Evolutionary conservation across 768 basidiomycete species (phyloP).

Genomic region (Psilocybe cubensis): DNA sequence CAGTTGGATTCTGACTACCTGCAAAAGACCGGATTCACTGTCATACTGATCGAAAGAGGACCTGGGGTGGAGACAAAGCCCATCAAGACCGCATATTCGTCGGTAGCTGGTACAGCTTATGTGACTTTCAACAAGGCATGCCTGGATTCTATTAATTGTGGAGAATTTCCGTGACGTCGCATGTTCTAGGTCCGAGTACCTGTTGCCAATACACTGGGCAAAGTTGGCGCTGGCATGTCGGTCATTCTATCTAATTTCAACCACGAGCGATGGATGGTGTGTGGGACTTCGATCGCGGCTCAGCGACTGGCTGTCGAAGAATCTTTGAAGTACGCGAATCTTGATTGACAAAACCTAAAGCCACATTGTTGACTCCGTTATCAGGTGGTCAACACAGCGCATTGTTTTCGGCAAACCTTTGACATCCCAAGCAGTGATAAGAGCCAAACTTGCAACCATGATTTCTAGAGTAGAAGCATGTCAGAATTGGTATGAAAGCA

Average conservation of each 20-base stretch:
- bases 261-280: constrained; percentile 91
- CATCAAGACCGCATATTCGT: constrained; percentile 92
- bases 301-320: constrained; percentile 89
- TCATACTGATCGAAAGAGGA: constrained; percentile 74
- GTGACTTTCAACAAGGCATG: constrained; percentile 74
- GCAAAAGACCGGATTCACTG: constrained; percentile 69
- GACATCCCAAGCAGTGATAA: constrained; percentile 81
- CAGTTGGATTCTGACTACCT: constrained; percentile 5
- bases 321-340: constrained; percentile 69
- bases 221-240: constrained; percentile 81
- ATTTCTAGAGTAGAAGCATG: constrained; percentile 85
- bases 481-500: constrained; percentile 88
- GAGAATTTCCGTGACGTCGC: constrained; percentile 10
- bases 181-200: constrained; percentile 69
- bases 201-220: constrained; percentile 84
- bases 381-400: constrained; percentile 87
- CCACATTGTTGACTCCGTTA: constrained; percentile 1
- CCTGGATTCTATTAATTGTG: neutral
- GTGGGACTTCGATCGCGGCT: constrained; percentile 66
- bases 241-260: constrained; percentile 88
- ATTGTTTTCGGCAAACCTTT: constrained; percentile 91
- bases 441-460: constrained; percentile 87
- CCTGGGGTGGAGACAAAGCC: constrained; percentile 81
- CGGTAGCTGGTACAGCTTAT: constrained; percentile 89
- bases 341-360: neutral